Conservation (phyloP, 2,329 filamentous ascomycete species). For the Teratosphaeria gauchensis region DNA sequence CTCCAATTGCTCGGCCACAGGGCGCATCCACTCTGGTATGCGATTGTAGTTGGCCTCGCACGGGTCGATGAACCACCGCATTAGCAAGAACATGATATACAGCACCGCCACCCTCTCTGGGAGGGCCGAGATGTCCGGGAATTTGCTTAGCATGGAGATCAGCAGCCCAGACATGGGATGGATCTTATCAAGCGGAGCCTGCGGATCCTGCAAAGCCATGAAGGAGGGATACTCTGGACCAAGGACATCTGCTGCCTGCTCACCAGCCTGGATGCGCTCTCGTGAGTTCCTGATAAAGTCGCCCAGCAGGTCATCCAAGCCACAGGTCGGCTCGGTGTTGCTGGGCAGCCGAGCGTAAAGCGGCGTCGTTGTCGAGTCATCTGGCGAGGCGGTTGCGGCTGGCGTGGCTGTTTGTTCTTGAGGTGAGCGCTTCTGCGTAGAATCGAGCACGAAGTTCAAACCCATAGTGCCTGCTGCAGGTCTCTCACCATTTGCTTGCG, state of each 20-base stretch:
- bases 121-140: constrained; percentile 66
- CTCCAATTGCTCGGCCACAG: constrained; percentile 56
- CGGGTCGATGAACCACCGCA: constrained; percentile 73
- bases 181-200: not conserved
- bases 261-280: constrained; percentile 56
- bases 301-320: constrained; percentile 68
- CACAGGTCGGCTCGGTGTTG: constrained; percentile 61
- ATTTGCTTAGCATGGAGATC: constrained; percentile 75
- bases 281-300: constrained; percentile 65
- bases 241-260: constrained; percentile 54
- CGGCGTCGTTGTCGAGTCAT: constrained; percentile 6
- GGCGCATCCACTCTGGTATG: constrained; percentile 63
- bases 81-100: constrained; percentile 77
- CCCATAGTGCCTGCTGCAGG: not conserved
- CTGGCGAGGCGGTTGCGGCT: not conserved
- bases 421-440: not conserved
- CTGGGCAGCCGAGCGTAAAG: constrained; percentile 30
- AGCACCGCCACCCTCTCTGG: constrained; percentile 75
- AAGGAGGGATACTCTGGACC: constrained; percentile 74
- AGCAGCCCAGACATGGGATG: constrained; percentile 78
- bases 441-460: constrained; percentile 8
- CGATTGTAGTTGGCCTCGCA: constrained; percentile 70
- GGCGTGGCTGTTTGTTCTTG: not conserved
- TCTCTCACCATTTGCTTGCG: constrained; percentile 6
- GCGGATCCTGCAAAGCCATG: constrained; percentile 65